Conservation (phyloP, 139 green algal species). For the Closterium sp. region DNA sequence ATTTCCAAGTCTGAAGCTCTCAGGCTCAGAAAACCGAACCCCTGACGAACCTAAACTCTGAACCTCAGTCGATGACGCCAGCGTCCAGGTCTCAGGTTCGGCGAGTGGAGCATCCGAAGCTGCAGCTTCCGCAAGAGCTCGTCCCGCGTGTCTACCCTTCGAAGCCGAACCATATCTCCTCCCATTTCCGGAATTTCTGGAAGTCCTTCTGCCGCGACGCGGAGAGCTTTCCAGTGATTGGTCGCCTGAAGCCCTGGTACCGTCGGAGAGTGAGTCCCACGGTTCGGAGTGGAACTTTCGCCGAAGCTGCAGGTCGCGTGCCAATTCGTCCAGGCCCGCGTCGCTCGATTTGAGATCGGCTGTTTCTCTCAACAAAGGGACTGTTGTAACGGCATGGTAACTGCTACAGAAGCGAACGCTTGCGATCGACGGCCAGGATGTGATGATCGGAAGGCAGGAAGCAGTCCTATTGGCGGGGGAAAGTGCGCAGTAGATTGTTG, state of each 20-base stretch:
- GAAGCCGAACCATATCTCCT: not conserved
- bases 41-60: not conserved
- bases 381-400: not conserved
- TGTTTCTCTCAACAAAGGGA: not conserved
- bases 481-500: not conserved
- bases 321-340: not conserved
- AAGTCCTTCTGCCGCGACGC: not conserved
- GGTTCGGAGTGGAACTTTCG: not conserved
- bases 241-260: not conserved
- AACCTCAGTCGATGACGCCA: not conserved
- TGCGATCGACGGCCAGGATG: not conserved
- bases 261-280: not conserved
- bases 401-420: not conserved
- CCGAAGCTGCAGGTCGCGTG: not conserved
- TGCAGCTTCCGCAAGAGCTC: not conserved
- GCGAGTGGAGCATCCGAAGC: not conserved
- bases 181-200: not conserved
- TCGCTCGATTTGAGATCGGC: not conserved
- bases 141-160: not conserved
- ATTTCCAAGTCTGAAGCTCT: not conserved
- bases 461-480: not conserved
- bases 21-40: not conserved
- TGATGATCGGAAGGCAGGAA: not conserved
- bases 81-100: not conserved
- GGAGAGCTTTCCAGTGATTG: not conserved